These are phyloP conservation scores for Anastatica hierochuntica DNA, from an alignment of 345 rosid species.

Conservation along the genomic window DNA sequence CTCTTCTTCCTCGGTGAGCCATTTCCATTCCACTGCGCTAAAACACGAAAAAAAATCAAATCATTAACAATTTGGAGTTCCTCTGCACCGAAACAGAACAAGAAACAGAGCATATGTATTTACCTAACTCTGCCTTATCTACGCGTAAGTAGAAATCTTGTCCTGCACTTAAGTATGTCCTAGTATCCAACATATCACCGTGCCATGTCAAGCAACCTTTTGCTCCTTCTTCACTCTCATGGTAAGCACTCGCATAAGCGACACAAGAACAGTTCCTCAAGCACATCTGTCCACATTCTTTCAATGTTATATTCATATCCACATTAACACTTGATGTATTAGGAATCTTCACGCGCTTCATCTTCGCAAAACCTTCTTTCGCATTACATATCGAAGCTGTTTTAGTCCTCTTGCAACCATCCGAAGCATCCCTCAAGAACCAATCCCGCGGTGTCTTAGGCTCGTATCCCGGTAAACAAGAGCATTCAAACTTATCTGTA, in stretches of 20 bases:
- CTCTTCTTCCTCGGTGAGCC: constrained; percentile 23
- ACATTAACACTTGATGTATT: constrained; percentile 32
- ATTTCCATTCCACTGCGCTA: constrained; percentile 27
- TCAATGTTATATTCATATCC: constrained; percentile 32
- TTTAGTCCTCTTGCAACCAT: constrained; percentile 40
- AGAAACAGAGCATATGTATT: background rate
- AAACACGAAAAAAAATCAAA: background rate
- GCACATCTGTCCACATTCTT: constrained; percentile 34
- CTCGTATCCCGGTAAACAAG: constrained; percentile 56
- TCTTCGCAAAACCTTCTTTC: constrained; percentile 47
- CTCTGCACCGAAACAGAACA: background rate
- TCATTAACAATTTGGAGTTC: no score
- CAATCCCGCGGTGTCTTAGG: constrained; percentile 40
- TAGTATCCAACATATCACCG: constrained; percentile 34
- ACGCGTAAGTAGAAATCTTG: constrained; percentile 44
- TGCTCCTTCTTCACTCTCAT: constrained; percentile 24
- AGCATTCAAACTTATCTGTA: constrained; percentile 31
- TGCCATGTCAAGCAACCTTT: constrained; percentile 52
- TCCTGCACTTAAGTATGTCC: constrained; percentile 29
- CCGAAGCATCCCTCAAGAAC: constrained; percentile 41
- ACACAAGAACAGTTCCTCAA: constrained; percentile 44
- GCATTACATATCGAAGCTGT: constrained; percentile 13
- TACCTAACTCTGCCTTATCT: constrained; percentile 46
- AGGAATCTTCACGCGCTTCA: constrained; percentile 38
- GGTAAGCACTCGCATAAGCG: constrained; percentile 42